Evolutionary conservation across 805 yeast genomes (phyloP), one percentile per base, ranked within the genome.

Genomic region (Ogataea thermomethanolica): DNA sequence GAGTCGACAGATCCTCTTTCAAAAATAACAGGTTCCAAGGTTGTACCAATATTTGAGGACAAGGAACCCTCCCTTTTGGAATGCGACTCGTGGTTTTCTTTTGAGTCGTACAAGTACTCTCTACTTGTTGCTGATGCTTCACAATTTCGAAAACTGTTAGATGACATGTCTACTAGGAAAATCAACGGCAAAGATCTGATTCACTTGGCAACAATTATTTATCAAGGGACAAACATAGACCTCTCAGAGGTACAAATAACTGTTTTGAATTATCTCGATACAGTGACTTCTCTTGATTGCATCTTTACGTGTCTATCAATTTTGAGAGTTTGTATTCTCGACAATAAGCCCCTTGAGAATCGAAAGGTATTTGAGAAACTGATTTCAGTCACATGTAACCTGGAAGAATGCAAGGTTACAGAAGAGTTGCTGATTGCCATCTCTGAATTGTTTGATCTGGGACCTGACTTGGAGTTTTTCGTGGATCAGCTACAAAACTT

Each of bases 391-490:
- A 29, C 50, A 12, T 13, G 37, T n/a, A 2, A 30, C 6, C 12
- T 45, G 4, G 38, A 30, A 6, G 15, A 11, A 8, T 4, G 13
- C 14, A 37, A 24, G 1, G 37, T 34, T 4, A 37, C 39, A 8
- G 55, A 53, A 7, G 59, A 55, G 23, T 14, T 55, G 14, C 40
- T 37, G n/a, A 29, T 45, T 30, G 57, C 56, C 1, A 50, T 61
- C 5, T 63, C 66, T 3, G 69, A 74, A 8, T 66, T 73, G 0
- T 64, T 69, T 41, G 59, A 61, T 35, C 55, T 65, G 34, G 44
- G 64, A 4, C 63, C 62, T 4, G 44, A 59, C 25, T 63, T 69
- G 35, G 69, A 74, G 67, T 64, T 66, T 59, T 53, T 66, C 56
- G 44, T 70, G 59, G 55, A 51, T 59, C 26, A 21, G 5, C 29